These are phyloP conservation scores for Fusarium virguliforme DNA, from an alignment of 2,329 filamentous ascomycete genomes.

Conservation along the genomic window DNA sequence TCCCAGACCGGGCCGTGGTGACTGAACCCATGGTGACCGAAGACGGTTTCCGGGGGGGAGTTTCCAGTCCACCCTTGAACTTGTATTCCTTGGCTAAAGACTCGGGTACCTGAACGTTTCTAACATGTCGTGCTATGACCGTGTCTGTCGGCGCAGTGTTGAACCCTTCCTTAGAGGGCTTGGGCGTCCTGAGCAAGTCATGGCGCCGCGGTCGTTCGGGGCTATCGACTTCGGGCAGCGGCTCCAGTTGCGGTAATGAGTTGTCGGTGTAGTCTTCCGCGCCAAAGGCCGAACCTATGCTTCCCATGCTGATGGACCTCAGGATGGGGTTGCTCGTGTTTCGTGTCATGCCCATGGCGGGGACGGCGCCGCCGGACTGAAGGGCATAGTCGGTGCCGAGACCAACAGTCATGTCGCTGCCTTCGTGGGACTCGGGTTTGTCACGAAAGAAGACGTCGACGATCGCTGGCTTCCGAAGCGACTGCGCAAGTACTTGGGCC, in stretches of 20 bases:
- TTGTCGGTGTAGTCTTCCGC: conserved; percentile 70
- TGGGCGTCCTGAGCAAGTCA: conserved; percentile 78
- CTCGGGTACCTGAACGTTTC: conserved; percentile 91
- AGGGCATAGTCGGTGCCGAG: conserved; percentile 82
- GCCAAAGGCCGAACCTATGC: conserved; percentile 81
- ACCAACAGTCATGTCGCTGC: conserved; percentile 82
- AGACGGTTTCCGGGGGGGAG: conserved; percentile 70
- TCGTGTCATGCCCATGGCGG: conserved; percentile 67
- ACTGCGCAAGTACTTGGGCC: conserved; percentile 73
- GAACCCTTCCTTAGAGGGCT: conserved; percentile 69
- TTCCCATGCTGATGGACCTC: conserved; percentile 88
- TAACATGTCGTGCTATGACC: conserved; percentile 88
- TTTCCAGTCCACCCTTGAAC: conserved; percentile 78
- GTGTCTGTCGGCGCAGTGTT: conserved; percentile 84
- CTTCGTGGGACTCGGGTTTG: conserved; percentile 70
- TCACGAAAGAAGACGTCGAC: conserved; percentile 73
- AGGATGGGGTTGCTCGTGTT: conserved; percentile 73
- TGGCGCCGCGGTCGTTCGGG: conserved; percentile 59
- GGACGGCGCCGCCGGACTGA: conserved; percentile 83
- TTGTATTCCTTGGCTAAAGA: conserved; percentile 90
- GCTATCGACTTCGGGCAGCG: conserved; percentile 66
- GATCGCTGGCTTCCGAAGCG: conserved; percentile 72
- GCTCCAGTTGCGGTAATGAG: conserved; percentile 64
- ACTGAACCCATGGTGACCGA: conserved; percentile 65
- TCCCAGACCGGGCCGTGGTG: conserved; percentile 70